phyloP scores from a whole-genome alignment of 2,329 filamentous ascomycete genomes.

The Aspergillaceae sp. region DNA sequence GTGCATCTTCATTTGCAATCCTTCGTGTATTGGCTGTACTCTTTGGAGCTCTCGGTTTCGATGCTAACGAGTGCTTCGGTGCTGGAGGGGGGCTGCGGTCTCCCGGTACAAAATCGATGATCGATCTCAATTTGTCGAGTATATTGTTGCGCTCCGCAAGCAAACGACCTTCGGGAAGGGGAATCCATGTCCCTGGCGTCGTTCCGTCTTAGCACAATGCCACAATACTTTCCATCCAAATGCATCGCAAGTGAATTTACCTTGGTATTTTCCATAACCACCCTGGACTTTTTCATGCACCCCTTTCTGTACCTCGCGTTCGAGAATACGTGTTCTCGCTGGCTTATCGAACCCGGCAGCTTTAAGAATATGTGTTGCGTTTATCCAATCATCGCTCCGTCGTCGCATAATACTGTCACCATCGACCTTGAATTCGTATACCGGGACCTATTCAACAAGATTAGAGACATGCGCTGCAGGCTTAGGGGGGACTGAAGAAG shows the following conservation, averaged over 20 bases:
- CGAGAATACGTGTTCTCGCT: conserved; percentile 84
- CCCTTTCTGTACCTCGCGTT: conserved; percentile 94
- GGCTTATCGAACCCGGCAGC: conserved; percentile 97
- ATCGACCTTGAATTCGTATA: conserved; percentile 86
- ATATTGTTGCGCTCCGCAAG: conserved; percentile 83
- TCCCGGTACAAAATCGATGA: conserved; percentile 83
- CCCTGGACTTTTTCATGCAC: conserved; percentile 96
- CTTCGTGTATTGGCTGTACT: conserved; percentile 56
- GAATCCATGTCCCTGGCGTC: conserved; percentile 80
- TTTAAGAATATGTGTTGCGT: conserved; percentile 98
- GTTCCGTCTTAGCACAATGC: conserved; percentile 3
- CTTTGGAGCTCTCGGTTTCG: conserved; percentile 71
- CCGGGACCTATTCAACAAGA: conserved; percentile 60
- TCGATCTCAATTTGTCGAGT: conserved; percentile 70
- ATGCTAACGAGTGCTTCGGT: conserved; percentile 69
- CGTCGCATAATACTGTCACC: conserved; percentile 93
- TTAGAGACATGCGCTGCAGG: background rate
- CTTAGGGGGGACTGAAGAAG: background rate
- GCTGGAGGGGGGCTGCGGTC: conserved; percentile 85
- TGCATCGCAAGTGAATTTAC: conserved; percentile 35
- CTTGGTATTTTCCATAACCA: conserved; percentile 97
- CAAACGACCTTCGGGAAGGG: conserved; percentile 67
- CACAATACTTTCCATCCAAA: background rate
- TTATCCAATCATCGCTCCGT: conserved; percentile 91
- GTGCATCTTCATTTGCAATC: conserved; percentile 27